Base-by-base conservation (phyloP, 129 eudicot genomes). In the Logfia minima region DNA sequence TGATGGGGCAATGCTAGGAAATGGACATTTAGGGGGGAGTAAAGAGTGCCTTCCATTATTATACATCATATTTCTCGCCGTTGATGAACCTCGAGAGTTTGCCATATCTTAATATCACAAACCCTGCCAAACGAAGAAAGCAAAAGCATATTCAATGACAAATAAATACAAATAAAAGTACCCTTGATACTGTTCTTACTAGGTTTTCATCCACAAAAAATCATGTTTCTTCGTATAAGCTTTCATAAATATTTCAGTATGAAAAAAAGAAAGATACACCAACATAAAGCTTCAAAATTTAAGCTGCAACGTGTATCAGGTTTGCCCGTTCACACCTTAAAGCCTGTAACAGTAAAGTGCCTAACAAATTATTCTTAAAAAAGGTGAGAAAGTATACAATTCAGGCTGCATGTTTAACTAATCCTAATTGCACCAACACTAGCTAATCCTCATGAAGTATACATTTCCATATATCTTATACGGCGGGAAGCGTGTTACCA, bases 1-100 rank as follows among this genome's bases (percentile, higher is more conserved):
- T 1, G 93, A 84, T 23, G 98, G 86, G 21, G 90, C 70, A 63
- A 84, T 87, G 80, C 82, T 84, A 45, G 97, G 95, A 83, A 91
- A 89, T 52, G 97, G 97, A 84, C 87, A 83, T 80, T 91, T 91
- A 77, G 97, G 97, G 23, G 97, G 97, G 34, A 91, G 90, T 76
- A 85, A 79, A 59, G 90, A 77, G 80, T 85, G 77, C 60, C 80
- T 89, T 71, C 92, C 97, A 76, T 67, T 83, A 76, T 67, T 83
- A 72, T 78, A 80, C 75, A 81, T 79, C 87, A 84, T 77, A 70
- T 81, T 86, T 86, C 88, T 84, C 62, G 80, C n/a, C 78, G 81
- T 85, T 69, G 93, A 83, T 41, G 88, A 75, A 28, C 91, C 93
- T 76, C 86, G 81, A 19, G 91, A 81, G 84, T 84, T 91, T 71